phyloP scores from a whole-genome alignment of 2,329 filamentous ascomycete genomes.

The Cytospora leucostoma region DNA sequence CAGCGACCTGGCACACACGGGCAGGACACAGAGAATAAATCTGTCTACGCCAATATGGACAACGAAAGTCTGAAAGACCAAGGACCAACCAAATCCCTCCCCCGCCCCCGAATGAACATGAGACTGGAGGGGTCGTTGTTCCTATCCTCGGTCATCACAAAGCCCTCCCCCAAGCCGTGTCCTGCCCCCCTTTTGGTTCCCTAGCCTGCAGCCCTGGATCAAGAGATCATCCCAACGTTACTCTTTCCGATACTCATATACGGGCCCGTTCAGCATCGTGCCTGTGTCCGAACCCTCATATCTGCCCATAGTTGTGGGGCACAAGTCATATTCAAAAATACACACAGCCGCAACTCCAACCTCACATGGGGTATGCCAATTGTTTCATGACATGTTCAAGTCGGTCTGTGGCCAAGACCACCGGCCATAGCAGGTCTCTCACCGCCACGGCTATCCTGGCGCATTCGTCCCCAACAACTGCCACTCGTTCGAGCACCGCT shows the following conservation, averaged over 20 bases:
- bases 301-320: neutral
- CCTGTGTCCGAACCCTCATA: conserved; percentile 9
- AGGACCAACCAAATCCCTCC: conserved; percentile 1
- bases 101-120: conserved; percentile 1
- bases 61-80: conserved; percentile 20
- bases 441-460: neutral
- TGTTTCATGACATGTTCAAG: neutral
- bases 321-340: conserved; percentile 21
- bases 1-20: conserved; percentile 7
- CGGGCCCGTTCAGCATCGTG: neutral
- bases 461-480: conserved; percentile 1
- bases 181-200: conserved; percentile 15
- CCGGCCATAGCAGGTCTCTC: neutral
- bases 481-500: conserved; percentile 1
- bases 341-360: conserved; percentile 15
- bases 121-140: conserved; percentile 6
- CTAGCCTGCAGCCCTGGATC: conserved; percentile 2
- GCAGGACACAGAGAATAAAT: conserved; percentile 15
- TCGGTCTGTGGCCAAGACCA: neutral
- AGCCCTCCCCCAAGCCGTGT: conserved; percentile 16
- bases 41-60: conserved; percentile 25
- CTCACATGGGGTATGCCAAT: neutral
- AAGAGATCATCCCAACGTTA: conserved; percentile 14
- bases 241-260: conserved; percentile 18
- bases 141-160: conserved; percentile 21